phyloP scores from a whole-genome alignment of 768 basidiomycete species.

The Arthromyces matolae region DNA sequence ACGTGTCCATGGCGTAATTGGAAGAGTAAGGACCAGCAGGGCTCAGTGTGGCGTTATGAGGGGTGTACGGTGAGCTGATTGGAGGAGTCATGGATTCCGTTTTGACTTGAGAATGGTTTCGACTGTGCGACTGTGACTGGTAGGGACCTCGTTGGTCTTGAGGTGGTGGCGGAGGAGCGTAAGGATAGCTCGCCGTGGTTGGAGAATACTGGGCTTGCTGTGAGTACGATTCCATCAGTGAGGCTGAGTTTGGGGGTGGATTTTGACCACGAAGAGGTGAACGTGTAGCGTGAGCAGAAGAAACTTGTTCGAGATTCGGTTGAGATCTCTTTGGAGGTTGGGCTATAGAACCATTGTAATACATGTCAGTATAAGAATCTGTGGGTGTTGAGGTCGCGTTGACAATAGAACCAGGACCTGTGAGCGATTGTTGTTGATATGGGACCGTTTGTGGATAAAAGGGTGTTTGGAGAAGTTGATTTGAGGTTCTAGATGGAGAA shows the following conservation, averaged over 20 bases:
- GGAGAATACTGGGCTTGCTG: constrained; percentile 69
- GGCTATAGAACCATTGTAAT: constrained; percentile 48
- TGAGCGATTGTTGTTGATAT: constrained; percentile 52
- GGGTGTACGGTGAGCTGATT: constrained; percentile 50
- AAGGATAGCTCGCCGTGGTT: constrained; percentile 49
- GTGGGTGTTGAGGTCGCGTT: constrained; percentile 34
- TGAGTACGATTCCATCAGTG: constrained; percentile 68
- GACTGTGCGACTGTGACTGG: constrained; percentile 57
- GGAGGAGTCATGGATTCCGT: constrained; percentile 48
- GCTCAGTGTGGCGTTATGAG: constrained; percentile 41
- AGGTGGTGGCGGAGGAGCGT: constrained; percentile 37
- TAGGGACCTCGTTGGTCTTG: constrained; percentile 43
- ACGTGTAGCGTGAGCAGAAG: constrained; percentile 47
- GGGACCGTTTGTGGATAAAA: constrained; percentile 58
- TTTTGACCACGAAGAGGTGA: constrained; percentile 62
- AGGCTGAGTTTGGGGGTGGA: constrained; percentile 38
- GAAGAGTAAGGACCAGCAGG: constrained; percentile 35
- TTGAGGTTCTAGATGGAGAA: constrained; percentile 37
- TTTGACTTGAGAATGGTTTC: constrained; percentile 56
- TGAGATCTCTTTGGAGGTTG: constrained; percentile 55
- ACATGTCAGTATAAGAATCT: constrained; percentile 59
- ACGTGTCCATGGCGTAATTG: constrained; percentile 60
- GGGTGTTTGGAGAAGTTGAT: constrained; percentile 40
- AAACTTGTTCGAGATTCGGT: constrained; percentile 48
- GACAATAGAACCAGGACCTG: constrained; percentile 29